A percentile compares a stretch with the other conserved stretches of the same genome.
Conservation (phyloP, 306 rosid species). For the Medicago truncatula region MtrunA17r5.0-ANR NC_053043.1:47604001-47604500, state of each 20-base stretch:
- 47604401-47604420: no score
- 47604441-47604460: no score
- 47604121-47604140: slow-evolving; percentile 54
- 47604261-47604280: slow-evolving; percentile 22
- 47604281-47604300: slow-evolving; percentile 33
- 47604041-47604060: slow-evolving; percentile 1
- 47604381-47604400: no score
- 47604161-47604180: slow-evolving; percentile 34
- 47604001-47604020: slow-evolving; percentile 40
- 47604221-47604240: neutral
- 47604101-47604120: slow-evolving; percentile 48
- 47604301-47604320: slow-evolving; percentile 35
- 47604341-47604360: neutral
- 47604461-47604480: no score
- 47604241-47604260: slow-evolving; percentile 34
- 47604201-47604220: slow-evolving; percentile 20
- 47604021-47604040: neutral
- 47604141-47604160: slow-evolving; percentile 27
- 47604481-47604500: no score
- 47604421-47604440: no score
- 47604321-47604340: neutral
- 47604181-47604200: slow-evolving; percentile 20
- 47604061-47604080: slow-evolving; percentile 22
- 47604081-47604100: slow-evolving; percentile 15
- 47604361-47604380: no score